These are phyloP conservation scores for Claviceps purpurea DNA, from an alignment of 2,329 filamentous ascomycete species.

Conservation along the genomic window DNA sequence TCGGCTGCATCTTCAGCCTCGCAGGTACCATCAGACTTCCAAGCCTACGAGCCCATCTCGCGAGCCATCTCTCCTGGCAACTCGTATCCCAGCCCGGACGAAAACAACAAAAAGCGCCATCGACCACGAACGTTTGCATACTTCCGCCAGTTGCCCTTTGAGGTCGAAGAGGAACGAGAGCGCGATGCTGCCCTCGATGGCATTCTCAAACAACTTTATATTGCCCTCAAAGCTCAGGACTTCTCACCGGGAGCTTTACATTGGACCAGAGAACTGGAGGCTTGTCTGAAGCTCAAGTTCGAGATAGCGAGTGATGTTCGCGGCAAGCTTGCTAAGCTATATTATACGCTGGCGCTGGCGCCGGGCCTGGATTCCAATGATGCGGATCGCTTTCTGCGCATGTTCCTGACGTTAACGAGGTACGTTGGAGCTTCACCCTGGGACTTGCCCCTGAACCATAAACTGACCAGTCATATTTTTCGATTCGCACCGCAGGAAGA, in stretches of 20 bases:
- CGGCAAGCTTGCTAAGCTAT: conserved; percentile 73
- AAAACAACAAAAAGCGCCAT: conserved; percentile 50
- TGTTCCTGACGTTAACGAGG: conserved; percentile 95
- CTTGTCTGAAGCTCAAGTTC: conserved; percentile 94
- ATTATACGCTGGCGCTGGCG: conserved; percentile 85
- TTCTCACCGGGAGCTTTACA: conserved; percentile 88
- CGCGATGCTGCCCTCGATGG: conserved; percentile 68
- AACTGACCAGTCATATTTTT: neutral
- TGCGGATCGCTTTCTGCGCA: conserved; percentile 84
- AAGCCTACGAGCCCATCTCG: conserved; percentile 56
- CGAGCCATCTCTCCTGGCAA: conserved; percentile 73
- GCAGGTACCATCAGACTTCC: conserved; percentile 24
- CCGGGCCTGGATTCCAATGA: conserved; percentile 74
- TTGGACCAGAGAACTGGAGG: conserved; percentile 91
- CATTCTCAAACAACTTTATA: conserved; percentile 88
- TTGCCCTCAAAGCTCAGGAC: conserved; percentile 81
- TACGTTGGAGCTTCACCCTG: conserved; percentile 28
- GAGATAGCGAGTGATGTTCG: conserved; percentile 79
- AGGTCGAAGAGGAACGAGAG: conserved; percentile 66
- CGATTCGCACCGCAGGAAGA: conserved; percentile 46
- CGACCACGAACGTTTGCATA: conserved; percentile 89
- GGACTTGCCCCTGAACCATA: neutral
- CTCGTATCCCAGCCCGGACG: conserved; percentile 35
- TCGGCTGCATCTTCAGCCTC: conserved; percentile 19
- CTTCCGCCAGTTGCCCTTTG: conserved; percentile 78